Conservation (phyloP, 257 asterid species). For the Primulina eburnea region DNA sequence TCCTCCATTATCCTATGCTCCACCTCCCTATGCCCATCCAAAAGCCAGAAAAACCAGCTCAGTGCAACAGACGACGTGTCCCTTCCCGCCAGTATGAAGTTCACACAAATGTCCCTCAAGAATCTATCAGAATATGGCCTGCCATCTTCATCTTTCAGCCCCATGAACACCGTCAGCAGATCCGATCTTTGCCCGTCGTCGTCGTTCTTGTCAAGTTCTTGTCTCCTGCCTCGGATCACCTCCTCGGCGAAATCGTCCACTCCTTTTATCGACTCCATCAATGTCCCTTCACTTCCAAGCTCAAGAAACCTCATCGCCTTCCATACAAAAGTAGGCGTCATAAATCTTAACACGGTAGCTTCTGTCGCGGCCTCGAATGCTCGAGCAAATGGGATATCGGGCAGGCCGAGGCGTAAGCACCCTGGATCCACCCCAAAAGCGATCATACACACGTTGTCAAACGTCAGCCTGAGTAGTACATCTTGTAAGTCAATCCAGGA, state of each 20-base stretch:
- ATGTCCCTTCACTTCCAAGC: conserved; percentile 60
- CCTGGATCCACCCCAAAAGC: conserved; percentile 97
- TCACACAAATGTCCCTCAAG: conserved; percentile 82
- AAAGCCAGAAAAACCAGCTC: conserved; percentile 95
- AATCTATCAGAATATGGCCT: conserved; percentile 50
- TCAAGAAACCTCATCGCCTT: conserved; percentile 54
- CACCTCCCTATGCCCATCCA: conserved; percentile 50
- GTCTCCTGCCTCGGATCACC: conserved; percentile 67
- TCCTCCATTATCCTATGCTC: conserved; percentile 70
- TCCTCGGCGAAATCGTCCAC: conserved; percentile 71
- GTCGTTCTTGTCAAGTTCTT: conserved; percentile 42
- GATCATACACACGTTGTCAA: conserved; percentile 92
- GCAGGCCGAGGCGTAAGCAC: conserved; percentile 62
- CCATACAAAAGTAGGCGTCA: conserved; percentile 79
- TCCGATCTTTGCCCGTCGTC: conserved; percentile 45
- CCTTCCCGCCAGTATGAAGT: conserved; percentile 88
- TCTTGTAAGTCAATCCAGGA: conserved; percentile 63
- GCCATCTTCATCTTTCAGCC: conserved; percentile 59
- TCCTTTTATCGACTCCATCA: conserved; percentile 47
- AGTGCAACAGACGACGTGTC: conserved; percentile 96
- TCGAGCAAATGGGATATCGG: conserved; percentile 75
- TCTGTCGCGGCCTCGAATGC: conserved; percentile 94
- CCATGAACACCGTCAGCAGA: conserved; percentile 74
- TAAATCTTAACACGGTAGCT: conserved; percentile 61
- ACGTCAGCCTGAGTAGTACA: conserved; percentile 67